Evolutionary conservation across 2,329 filamentous ascomycete genomes (phyloP), one percentile per base, ranked within the genome.

Genomic region (Phaeoacremonium minimum): DNA sequence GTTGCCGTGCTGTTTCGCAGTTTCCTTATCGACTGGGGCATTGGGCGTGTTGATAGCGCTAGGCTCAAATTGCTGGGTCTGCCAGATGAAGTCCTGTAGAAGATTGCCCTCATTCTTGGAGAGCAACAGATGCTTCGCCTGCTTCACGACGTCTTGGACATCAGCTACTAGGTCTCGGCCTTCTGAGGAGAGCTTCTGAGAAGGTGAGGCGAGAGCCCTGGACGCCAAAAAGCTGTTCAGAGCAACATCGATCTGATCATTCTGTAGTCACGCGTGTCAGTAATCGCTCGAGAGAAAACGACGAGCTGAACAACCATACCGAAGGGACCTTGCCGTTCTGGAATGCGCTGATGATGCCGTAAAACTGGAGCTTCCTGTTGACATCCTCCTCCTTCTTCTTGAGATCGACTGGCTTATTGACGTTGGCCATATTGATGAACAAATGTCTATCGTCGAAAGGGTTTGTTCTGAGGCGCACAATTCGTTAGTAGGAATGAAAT

Each of bases 1-100:
- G 45, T 93, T 80, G 28, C 84, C 87, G 57, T 98, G 87, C 56
- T 91, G 83, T 64, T 85, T 80, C 17, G 86, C 87, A 3, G 76
- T 75, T 1, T 86, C 81, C 68, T 88, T 94, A 55, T 80, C 75
- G 32, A 95, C 51, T 1, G 88, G 84, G 2, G 78, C 75, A 38
- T 73, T 70, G 4, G 87, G 86, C 2, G 71, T 62, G 40, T 66
- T 60, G 17, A 87, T 72, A 35, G 75, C 70, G 51, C 73, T 81
- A 39, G 77, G 66, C 36, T 80, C 77, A 44, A 93, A 81, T 32
- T 85, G 75, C 55, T 88, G 80, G 0, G 89, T 90, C 57, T 95
- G 86, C 85, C 87, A 98, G 63, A 97, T 87, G 63, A 98, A 97
- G 53, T 98, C 90, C 57, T 98, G 93, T 15, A 98, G 69, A 40